A percentile compares a stretch with the other conserved stretches of the same genome.
Evolutionary conservation across 1,139 yeast genomes (phyloP).

Genomic region (Geotrichum klebahnii): DNA sequence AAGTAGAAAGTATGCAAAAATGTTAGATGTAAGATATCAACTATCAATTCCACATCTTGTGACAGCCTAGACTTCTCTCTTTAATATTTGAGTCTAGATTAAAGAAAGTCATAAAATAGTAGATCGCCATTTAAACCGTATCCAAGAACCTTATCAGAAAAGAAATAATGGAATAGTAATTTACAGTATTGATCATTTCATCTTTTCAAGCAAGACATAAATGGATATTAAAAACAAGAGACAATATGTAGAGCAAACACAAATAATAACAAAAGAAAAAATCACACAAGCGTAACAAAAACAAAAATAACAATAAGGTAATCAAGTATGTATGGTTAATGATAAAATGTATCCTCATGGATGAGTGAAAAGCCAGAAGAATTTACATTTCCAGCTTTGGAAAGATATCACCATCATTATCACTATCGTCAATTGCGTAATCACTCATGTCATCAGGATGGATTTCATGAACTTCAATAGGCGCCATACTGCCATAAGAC

Average conservation of each 20-base stretch:
- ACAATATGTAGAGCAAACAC: no score
- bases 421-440: not conserved
- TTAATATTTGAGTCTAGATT: no score
- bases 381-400: conserved; percentile 8
- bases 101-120: no score
- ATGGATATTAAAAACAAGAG: not conserved
- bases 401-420: not conserved
- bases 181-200: not conserved
- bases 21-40: no score
- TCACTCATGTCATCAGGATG: conserved; percentile 4
- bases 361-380: no score
- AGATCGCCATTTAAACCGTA: no score
- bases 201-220: not conserved
- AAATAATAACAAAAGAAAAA: not conserved
- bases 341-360: no score
- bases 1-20: no score
- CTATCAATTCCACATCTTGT: no score
- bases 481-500: not conserved
- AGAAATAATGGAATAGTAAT: not conserved
- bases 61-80: no score
- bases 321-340: no score
- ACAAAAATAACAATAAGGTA: not conserved
- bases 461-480: conserved; percentile 12
- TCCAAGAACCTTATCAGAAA: no score
- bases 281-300: not conserved